Percentiles rank a stretch among this genome's conserved stretches.
Evolutionary conservation across 306 rosid genomes (phyloP).

Genomic region (Vigna trinervia): DNA sequence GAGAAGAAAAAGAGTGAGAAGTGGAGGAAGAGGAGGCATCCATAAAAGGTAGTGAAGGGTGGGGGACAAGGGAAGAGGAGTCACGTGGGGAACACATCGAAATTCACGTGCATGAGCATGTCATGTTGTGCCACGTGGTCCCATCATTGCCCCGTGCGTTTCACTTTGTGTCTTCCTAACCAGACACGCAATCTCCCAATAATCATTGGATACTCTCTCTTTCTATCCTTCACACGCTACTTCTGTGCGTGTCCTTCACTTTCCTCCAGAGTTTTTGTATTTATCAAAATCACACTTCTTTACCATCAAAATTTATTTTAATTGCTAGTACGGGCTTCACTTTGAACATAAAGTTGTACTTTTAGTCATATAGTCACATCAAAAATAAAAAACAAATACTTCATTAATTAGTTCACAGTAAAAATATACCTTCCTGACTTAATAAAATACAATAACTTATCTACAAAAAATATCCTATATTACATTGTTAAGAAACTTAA

Average conservation of each 20-base stretch:
- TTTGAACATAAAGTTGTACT: too few relatives aligned
- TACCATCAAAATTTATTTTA: too few relatives aligned
- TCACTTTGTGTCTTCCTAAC: conserved; percentile 36
- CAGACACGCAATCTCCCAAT: conserved; percentile 39
- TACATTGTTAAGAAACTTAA: too few relatives aligned
- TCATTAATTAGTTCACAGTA: too few relatives aligned
- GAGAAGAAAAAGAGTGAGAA: neutral
- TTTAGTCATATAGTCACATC: too few relatives aligned
- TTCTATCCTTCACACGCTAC: neutral
- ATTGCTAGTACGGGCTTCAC: too few relatives aligned
- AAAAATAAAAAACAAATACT: too few relatives aligned
- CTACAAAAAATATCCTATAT: too few relatives aligned
- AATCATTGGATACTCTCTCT: conserved; percentile 42
- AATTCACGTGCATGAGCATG: conserved; percentile 35
- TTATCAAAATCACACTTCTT: too few relatives aligned
- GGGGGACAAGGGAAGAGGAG: conserved; percentile 35
- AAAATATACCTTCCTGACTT: too few relatives aligned
- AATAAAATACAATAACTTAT: too few relatives aligned
- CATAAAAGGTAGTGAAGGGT: conserved; percentile 10
- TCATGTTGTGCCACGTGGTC: conserved; percentile 39
- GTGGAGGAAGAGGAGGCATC: neutral
- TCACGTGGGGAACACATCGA: conserved; percentile 45
- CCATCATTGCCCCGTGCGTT: conserved; percentile 35
- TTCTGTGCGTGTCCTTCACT: neutral
- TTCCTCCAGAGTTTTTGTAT: too few relatives aligned